These are phyloP conservation scores for Rostrohypoxylon terebratum DNA, from an alignment of 495 filamentous ascomycete species.

Conservation along the genomic window DNA sequence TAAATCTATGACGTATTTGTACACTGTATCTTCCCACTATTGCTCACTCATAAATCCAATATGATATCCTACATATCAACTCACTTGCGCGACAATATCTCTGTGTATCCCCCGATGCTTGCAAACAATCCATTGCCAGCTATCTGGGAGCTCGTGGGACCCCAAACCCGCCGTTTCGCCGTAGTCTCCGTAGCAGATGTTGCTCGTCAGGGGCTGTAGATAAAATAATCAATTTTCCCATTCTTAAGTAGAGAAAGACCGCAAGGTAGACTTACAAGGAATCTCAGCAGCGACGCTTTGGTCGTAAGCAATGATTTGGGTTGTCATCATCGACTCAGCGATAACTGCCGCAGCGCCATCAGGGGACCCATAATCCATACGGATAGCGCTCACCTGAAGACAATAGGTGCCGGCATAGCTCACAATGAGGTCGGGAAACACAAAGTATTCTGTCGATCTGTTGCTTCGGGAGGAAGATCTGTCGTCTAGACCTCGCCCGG, in stretches of 20 bases:
- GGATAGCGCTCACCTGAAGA: constrained; percentile 33
- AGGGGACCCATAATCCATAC: constrained; percentile 38
- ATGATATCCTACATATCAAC: neutral
- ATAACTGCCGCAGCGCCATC: constrained; percentile 34
- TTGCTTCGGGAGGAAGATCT: constrained; percentile 33
- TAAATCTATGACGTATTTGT: neutral
- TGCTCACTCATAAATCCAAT: neutral
- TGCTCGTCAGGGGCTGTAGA: constrained; percentile 38
- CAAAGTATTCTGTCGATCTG: constrained; percentile 27
- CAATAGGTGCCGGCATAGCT: constrained; percentile 31
- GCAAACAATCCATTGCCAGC: neutral
- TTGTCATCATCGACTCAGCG: constrained; percentile 27
- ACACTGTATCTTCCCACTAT: neutral
- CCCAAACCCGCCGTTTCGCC: constrained; percentile 39
- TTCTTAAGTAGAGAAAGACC: too few relatives aligned
- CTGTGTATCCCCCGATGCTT: neutral
- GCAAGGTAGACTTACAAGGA: constrained; percentile 35
- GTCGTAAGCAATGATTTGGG: constrained; percentile 33
- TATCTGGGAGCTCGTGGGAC: constrained; percentile 35
- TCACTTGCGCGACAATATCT: neutral
- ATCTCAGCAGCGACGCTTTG: constrained; percentile 39
- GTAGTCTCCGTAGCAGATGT: constrained; percentile 36
- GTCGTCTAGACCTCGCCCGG: constrained; percentile 26
- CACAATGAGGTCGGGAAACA: constrained; percentile 36
- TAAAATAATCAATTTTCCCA: constrained; percentile 1